Evolutionary conservation across 257 asterid species (phyloP), one percentile per base, ranked within the genome.

Genomic region (Craterostigma plantagineum): DNA sequence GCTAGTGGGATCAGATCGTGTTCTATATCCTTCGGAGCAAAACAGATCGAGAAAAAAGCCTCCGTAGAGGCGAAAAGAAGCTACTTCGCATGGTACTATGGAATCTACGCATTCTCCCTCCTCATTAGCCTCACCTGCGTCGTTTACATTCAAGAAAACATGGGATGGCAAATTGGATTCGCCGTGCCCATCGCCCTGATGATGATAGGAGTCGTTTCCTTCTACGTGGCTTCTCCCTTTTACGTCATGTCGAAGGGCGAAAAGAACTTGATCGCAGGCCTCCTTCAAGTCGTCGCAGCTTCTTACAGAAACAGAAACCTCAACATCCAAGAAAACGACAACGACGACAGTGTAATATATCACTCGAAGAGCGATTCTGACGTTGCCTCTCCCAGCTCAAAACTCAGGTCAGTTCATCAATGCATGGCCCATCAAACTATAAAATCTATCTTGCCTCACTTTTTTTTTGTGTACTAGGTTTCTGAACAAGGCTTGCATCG

Each of bases 11-110:
- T 73, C 33, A 62, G 83, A 45, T 63, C 93, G 1, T 64, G 71
- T 47, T 76, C 91, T 6, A 41, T 73, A 14, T 84, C 91, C 16
- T 79, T 79, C 51, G 93, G 93, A 14, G 93, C 84, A 0, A 67
- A 79, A 43, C 91, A 79, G 41, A 51, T 79, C 10, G 71, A 63
- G 60, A 51, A 48, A 7, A 57, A 51, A 16, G 53, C 62, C 0
- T 48, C 59, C 36, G n/a, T 57, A 9, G 60, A 57, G 1, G 66
- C 70, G 3, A 13, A 70, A 2, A 84, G 68, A 53, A 73, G 80
- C 43, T 76, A 30, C 56, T 79, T 79, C 12, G 60, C 71, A 9
- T 76, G 81, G 90, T 76, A 79, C 37, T 79, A 76, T 27, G 91
- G 77, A 8, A 64, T 79, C 0, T 59, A 67, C 0, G 35, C 71